Conservation (phyloP, 2,329 filamentous ascomycete genomes). For the Alternaria consortialis region DNA sequence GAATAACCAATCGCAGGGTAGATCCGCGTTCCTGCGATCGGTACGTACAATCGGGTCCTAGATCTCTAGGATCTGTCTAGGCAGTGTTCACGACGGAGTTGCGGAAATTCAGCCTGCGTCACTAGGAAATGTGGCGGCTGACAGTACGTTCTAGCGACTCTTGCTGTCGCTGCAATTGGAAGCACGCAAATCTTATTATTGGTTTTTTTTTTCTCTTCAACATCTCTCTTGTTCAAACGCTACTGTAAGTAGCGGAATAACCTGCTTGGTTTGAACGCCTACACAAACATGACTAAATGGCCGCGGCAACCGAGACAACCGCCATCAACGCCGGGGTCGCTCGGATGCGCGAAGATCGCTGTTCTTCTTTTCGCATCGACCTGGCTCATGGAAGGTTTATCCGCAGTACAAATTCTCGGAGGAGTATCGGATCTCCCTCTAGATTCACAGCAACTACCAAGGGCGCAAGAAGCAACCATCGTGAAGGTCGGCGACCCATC, state of each 20-base stretch:
- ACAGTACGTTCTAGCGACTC: neutral
- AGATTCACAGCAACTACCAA: neutral
- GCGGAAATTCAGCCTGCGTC: neutral
- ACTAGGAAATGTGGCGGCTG: neutral
- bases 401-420: neutral
- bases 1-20: neutral
- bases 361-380: neutral
- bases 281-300: neutral
- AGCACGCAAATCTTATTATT: constrained; percentile 3
- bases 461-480: neutral
- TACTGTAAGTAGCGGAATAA: neutral
- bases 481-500: neutral
- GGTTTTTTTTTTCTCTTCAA: constrained; percentile 1
- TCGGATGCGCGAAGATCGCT: neutral
- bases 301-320: constrained; percentile 1
- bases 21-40: neutral
- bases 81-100: neutral
- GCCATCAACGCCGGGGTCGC: neutral
- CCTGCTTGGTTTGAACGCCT: neutral
- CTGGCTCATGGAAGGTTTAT: constrained; percentile 1
- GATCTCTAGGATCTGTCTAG: neutral
- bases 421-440: neutral
- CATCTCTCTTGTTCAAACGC: neutral
- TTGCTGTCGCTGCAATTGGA: neutral
- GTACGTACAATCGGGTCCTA: neutral